Base-by-base conservation (phyloP, 352 stramenopile species). In the Albugo candida region DNA sequence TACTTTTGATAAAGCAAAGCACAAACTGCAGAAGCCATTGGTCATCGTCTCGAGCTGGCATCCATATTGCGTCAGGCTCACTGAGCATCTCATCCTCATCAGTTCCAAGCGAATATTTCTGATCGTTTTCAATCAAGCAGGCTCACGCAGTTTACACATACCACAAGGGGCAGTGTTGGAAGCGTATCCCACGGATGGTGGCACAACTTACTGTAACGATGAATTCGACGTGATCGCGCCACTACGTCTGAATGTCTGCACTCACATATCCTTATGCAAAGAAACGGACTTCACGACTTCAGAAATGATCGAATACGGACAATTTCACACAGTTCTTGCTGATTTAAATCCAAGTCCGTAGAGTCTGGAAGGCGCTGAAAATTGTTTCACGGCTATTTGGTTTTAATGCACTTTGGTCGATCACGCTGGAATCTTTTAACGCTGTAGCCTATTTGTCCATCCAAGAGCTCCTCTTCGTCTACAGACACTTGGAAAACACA, bases 271-370 rank as follows among this genome's bases (percentile, higher is more conserved):
- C 88, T 11, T 51, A 88, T 46, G 88, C 75, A 52, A 58, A 71
- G 36, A 72, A 81, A 50, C 87, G 72, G 3, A 86, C 52, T 87
- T 84, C 18, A 47, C 55, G 41, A 76, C 67, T 5, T 61, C 89
- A 37, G 75, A 75, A 3, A 68, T 58, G 12, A 62, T 84, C 45
- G 79, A 76, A 1, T 92, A 89, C 53, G 75, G 81, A 45, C 91
- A 77, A 42, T 92, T 92, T 24, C 74, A 88, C 50, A 84, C 75
- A 13, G 89, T 85, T 38, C 91, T 92, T 51, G 64, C 85, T 11
- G 69, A 61, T 0, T 40, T 92, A 36, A 92, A 92, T 49, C 58
- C 69, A 13, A 62, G 74, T 20, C 14, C 47, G 41, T 68, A 44
- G 24, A 35, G 13, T 45, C n/a, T 38, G n/a, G 49, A 48, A 39